Percentiles rank a stretch among this genome's conserved stretches.
These are phyloP conservation scores for Podospora pseudoanserina DNA, from an alignment of 495 filamentous ascomycete species.

Conservation along the genomic window DNA sequence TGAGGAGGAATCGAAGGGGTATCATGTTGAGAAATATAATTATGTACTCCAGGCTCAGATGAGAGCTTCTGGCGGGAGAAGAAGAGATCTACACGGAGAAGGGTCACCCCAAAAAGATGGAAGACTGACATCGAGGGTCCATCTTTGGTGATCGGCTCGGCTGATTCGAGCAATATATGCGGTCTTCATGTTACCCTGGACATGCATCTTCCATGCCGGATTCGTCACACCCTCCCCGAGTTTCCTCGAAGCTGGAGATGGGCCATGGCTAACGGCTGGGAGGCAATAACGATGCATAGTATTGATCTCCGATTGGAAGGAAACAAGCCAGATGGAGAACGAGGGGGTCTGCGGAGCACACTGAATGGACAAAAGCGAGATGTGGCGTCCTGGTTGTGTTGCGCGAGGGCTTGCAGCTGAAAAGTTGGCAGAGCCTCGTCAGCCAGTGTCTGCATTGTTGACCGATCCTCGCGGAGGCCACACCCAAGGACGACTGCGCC, in stretches of 20 bases:
- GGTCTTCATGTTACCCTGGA: not conserved
- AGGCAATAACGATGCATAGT: not conserved
- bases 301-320: slow-evolving; percentile 11
- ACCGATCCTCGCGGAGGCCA: no score
- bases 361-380: not conserved
- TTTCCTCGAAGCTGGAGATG: slow-evolving; percentile 7
- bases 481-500: not conserved
- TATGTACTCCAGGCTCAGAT: not conserved
- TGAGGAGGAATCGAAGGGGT: slow-evolving; percentile 11
- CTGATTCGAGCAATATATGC: not conserved
- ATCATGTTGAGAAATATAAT: slow-evolving; percentile 9
- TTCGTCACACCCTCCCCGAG: slow-evolving; percentile 1
- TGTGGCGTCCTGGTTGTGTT: not conserved
- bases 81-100: not conserved
- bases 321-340: not conserved
- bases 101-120: not conserved
- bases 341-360: not conserved
- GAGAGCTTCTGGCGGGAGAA: not conserved
- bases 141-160: not conserved
- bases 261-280: not conserved
- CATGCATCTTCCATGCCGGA: slow-evolving; percentile 7
- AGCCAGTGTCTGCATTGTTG: not conserved
- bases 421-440: not conserved
- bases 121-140: not conserved
- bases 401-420: not conserved